Conservation (phyloP, 2,329 filamentous ascomycete species). For the Tolypocladium inflatum region DNA sequence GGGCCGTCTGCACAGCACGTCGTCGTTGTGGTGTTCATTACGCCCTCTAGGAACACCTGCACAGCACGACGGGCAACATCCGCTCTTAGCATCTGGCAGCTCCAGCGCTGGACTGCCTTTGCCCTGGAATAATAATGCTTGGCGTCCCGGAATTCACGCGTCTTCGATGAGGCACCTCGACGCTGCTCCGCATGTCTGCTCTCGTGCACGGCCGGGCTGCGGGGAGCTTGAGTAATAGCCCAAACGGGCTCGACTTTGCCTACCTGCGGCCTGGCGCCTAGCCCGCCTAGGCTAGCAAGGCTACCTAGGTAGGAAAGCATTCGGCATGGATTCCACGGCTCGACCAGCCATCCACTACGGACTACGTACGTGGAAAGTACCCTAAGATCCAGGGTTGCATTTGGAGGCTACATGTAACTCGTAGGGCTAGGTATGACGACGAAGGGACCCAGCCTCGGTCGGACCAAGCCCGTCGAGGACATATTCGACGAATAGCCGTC, state of each 20-base stretch:
- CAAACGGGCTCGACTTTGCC: too few species aligned
- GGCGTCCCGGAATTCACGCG: background rate
- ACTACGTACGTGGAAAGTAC: too few species aligned
- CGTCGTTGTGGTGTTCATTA: too few species aligned
- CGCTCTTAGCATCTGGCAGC: background rate
- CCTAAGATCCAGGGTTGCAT: background rate
- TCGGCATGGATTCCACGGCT: background rate
- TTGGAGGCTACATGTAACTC: background rate
- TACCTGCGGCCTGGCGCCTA: background rate
- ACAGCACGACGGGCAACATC: background rate
- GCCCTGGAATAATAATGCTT: background rate
- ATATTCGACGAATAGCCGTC: background rate
- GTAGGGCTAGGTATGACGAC: conserved; percentile 1
- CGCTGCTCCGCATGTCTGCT: background rate
- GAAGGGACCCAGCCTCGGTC: background rate
- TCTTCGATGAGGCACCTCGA: background rate
- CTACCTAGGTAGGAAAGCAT: background rate
- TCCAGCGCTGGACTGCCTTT: background rate
- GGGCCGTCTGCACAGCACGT: background rate
- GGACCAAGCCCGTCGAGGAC: background rate
- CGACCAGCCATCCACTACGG: background rate
- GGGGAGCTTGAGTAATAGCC: background rate
- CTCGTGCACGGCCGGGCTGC: background rate
- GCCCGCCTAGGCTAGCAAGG: background rate
- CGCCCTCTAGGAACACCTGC: too few species aligned